Evolutionary conservation across 306 rosid genomes (phyloP).

Genomic region (Clitoria ternatea): DNA sequence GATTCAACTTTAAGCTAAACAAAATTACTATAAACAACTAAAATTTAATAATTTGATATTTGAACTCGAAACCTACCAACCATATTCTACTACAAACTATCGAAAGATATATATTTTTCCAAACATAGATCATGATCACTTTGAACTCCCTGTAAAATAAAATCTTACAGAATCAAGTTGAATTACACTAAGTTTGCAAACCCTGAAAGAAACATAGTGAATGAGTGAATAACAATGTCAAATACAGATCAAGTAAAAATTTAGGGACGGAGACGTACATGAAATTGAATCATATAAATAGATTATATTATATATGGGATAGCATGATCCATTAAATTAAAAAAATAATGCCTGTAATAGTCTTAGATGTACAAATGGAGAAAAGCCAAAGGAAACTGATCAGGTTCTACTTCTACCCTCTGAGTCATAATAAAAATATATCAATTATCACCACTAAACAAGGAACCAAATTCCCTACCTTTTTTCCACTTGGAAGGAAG

Average conservation of each 20-base stretch:
- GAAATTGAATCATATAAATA: conserved; percentile 12
- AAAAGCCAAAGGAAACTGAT: conserved; percentile 29
- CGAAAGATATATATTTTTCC: too few species aligned
- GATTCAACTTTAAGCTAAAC: too few species aligned
- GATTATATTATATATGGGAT: background rate
- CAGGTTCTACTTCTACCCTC: conserved; percentile 33
- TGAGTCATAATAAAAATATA: conserved; percentile 29
- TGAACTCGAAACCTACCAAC: too few species aligned
- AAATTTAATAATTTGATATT: too few species aligned
- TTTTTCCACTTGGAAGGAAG: conserved; percentile 11
- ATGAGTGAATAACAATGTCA: background rate
- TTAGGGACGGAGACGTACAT: background rate
- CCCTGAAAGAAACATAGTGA: background rate
- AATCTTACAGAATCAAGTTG: too few species aligned
- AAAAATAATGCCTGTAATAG: conserved; percentile 38
- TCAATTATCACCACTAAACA: conserved; percentile 32
- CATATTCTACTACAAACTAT: too few species aligned
- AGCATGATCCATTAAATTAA: conserved; percentile 32
- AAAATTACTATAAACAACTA: too few species aligned
- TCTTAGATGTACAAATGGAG: conserved; percentile 45
- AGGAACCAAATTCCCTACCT: conserved; percentile 45
- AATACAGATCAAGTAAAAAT: background rate
- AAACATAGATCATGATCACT: too few species aligned
- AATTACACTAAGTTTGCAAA: too few species aligned
- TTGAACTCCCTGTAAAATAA: too few species aligned